Base-by-base conservation (phyloP, 495 filamentous ascomycete genomes). In the Aspergillus conjunctus region DNA sequence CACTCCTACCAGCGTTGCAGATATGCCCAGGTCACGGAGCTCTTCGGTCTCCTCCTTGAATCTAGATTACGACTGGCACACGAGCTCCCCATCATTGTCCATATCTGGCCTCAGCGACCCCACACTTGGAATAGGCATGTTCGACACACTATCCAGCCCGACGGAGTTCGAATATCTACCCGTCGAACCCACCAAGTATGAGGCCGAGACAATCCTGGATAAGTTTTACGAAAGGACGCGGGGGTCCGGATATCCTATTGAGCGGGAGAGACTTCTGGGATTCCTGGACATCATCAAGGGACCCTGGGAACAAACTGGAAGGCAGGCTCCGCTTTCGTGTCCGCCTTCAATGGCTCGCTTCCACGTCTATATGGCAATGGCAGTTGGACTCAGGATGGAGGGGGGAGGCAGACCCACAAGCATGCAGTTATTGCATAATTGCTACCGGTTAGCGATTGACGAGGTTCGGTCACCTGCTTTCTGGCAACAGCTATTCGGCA, bases 351-450 rank as follows among this genome's bases (percentile, higher is more conserved):
- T 66, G 60, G 64, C 64, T 1, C 50, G 51, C n/a, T 66, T 62
- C 18, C 64, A 62, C 14, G 64, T 66, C 7, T 60, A 60, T 51
- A 62, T 66, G 64, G 59, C 64, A 0, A 66, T 66, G 60, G 64
- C 64, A 8, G 44, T 60, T n/a, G 60, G 37, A 8, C 41, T 66
- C n/a, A 18, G 52, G n/a, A 43, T 63, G 37, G 54, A 63, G 26
- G 21, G 10, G 18, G 56, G 57, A 7, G 49, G 39, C 4, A 5
- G 49, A 15, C 44, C 51, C 4, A 34, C 51, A 1, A 53, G 55
- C 7, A 46, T 32, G 8, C 20, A 52, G 0, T 14, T 66, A 20
- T n/a, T 66, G 22, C 46, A 60, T 11, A 57, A 41, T 32, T 66
- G 56, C 48, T 66, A 66, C 39, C 37, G 60, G 20, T 20, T 66